Percentiles rank a stretch among this genome's conserved stretches.
These are phyloP conservation scores for Aspergillus alliaceus DNA, from an alignment of 2,329 filamentous ascomycete genomes.

Conservation along the genomic window DNA sequence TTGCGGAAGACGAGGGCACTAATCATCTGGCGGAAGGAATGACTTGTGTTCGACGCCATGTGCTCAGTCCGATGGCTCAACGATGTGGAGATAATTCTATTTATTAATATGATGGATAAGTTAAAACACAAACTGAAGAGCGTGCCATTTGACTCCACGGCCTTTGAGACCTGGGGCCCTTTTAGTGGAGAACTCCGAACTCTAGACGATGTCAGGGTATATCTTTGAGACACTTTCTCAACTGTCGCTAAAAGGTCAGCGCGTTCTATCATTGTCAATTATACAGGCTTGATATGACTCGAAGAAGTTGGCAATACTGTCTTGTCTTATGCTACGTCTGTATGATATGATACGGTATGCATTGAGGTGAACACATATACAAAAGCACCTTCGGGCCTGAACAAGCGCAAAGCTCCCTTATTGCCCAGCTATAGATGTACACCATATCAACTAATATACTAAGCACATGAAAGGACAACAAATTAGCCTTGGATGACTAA, in stretches of 20 bases:
- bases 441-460: too few relatives aligned
- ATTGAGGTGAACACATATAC: too few relatives aligned
- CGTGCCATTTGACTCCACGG: background rate
- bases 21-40: background rate
- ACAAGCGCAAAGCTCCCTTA: too few relatives aligned
- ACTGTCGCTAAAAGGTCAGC: background rate
- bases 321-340: background rate
- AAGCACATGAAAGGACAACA: too few relatives aligned
- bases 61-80: background rate
- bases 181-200: background rate
- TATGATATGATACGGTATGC: background rate
- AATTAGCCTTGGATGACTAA: too few relatives aligned
- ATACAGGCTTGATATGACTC: background rate
- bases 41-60: background rate
- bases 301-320: background rate
- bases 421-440: too few relatives aligned
- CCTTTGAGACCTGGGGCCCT: background rate
- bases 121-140: background rate
- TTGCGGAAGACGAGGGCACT: background rate
- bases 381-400: too few relatives aligned
- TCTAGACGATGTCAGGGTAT: background rate
- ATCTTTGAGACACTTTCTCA: background rate
- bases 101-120: background rate
- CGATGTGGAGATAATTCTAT: background rate
- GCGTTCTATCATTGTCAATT: background rate